These are phyloP conservation scores for Gossypium thurberi DNA, from an alignment of 345 rosid genomes.

Conservation along the genomic window DNA sequence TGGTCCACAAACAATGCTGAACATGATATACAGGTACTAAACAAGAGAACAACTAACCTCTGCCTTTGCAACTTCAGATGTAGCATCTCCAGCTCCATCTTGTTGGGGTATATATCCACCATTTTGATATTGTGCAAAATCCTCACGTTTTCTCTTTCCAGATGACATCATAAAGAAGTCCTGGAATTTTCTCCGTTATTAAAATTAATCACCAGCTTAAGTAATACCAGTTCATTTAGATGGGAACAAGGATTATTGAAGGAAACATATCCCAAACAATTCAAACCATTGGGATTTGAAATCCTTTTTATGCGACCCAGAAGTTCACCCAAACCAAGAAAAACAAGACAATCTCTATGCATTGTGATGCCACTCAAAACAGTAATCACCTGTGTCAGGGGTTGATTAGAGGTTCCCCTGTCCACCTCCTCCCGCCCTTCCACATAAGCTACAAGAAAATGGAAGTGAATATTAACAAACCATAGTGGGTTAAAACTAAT, in stretches of 20 bases:
- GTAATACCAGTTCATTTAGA: constrained; percentile 9
- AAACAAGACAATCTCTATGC: constrained; percentile 8
- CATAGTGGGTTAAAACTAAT: constrained; percentile 6
- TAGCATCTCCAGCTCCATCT: constrained; percentile 80
- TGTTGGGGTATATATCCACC: constrained; percentile 21
- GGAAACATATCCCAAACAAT: constrained; percentile 7
- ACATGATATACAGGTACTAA: not conserved
- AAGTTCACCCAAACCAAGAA: constrained; percentile 8
- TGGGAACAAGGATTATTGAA: constrained; percentile 9
- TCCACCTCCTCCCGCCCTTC: constrained; percentile 92
- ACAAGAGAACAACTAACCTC: constrained; percentile 16
- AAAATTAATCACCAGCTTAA: constrained; percentile 9
- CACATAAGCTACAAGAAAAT: constrained; percentile 60
- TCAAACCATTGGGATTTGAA: not conserved
- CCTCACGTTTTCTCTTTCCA: constrained; percentile 95
- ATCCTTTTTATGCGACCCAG: not conserved
- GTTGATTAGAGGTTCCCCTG: constrained; percentile 64
- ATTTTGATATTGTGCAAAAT: constrained; percentile 28
- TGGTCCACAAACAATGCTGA: not conserved
- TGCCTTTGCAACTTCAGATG: constrained; percentile 37
- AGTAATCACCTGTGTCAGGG: constrained; percentile 66
- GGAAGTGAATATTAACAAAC: constrained; percentile 13
- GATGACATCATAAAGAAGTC: constrained; percentile 72
- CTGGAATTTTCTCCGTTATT: constrained; percentile 40
- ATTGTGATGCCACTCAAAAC: constrained; percentile 10